Evolutionary conservation across 148 eudicot genomes (phyloP), one percentile per base, ranked within the genome.

Genomic region (Beta vulgaris): DNA sequence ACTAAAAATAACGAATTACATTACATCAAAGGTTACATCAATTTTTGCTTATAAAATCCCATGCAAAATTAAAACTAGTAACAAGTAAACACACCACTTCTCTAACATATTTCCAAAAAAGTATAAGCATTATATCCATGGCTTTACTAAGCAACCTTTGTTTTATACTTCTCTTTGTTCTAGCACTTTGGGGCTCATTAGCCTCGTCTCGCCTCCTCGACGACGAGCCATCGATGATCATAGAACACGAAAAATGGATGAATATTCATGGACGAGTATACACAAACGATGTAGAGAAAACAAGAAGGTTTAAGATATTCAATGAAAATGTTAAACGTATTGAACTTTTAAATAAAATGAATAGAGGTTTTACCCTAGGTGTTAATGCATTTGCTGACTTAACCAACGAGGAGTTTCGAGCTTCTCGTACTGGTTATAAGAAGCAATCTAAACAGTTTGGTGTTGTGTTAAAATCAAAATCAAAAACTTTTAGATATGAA

Each of bases 341-440:
- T 8, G 85, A 88, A 34, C 25, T 83, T 1, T 77, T 78, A 21
- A 91, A 91, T 43, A 77, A 46, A 12, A 78, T 73, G 37, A 58
- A 78, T 23, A 67, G 76, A 31, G 83, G 83, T 3, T 88, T 84
- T 72, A 86, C 69, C 63, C 76, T 88, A 9, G 76, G 80, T 0
- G 68, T 88, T 37, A 91, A 91, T 77, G 59, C 63, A 18, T 91
- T 91, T 79, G 89, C 89, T 31, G 96, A 91, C 61, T 57, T 86
- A 32, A 88, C 91, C 4, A 78, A 83, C 39, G 89, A 86, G 60
- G 92, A 91, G 80, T 91, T 91, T 63, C 46, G 43, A 42, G 82
- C 84, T 61, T 54, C 76, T 59, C 78, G 54, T 26, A 85, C 81
- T 65, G 87, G 96, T 54, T 87, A 55, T 72, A 83, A 86, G 58